Evolutionary conservation across 192 early-diverging fungal genomes (phyloP), one percentile per base, ranked within the genome.

Genomic region (Spinellus fusiger): DNA sequence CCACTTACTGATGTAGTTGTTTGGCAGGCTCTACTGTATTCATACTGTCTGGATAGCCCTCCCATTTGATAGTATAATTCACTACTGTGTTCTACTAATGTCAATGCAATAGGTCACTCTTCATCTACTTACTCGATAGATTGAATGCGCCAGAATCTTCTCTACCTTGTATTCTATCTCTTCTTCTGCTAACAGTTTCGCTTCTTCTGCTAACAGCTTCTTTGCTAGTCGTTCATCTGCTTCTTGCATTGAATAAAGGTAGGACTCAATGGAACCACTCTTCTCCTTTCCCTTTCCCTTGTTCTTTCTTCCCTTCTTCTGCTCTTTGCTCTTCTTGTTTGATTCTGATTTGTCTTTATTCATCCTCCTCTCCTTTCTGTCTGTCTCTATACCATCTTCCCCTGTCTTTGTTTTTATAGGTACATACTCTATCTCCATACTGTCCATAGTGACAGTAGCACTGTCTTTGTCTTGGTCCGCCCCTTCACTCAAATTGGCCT

Each of bases 51-150:
- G 31, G 23, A 34, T 50, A 61, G 2, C 49, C 59, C 1, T 50
- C 34, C 59, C 59, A 61, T 61, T 51, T 50, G 15, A 61, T 40
- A 10, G 6, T 7, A 35, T 61, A 61, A 13, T 35, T 51, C 1
- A 12, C 26, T 16, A 61, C 59, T 15, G 0, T 35, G 4, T 23
- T 25, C 59, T 61, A 25, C 32, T 47, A 10, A 26, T 53, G 27
- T 12, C n/a, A 5, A 47, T 47, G 16, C 25, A 52, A 26, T 3
- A 37, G 35, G 13, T 6, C 6, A 37, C 18, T 12, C 13, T 3
- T 44, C 3, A 44, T 44, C 18, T 44, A 44, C 13, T 37, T 37
- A 9, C 5, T 9, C 5, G 13, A 37, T 13, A 37, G 13, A 37
- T 5, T 9, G 7, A 37, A 37, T 9, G 13, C 35, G 35, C 13